Conservation (phyloP, 129 eudicot genomes). For the Flaveria trinervia region DNA sequence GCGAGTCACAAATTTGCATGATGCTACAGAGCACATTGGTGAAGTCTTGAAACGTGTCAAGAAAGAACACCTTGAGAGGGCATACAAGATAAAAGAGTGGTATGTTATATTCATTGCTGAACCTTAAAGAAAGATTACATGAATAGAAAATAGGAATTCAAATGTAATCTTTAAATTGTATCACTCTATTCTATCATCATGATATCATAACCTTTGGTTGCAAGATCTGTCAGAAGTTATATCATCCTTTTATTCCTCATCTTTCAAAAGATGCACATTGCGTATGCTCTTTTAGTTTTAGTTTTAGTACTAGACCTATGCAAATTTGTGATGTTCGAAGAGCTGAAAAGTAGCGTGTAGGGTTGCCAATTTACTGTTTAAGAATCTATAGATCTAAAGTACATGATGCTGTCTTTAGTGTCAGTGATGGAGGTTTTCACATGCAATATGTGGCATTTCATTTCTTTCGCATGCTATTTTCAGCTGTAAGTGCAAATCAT, state of each 20-base stretch:
- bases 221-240: neutral
- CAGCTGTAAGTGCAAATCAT: neutral
- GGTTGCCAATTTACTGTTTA: no score
- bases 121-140: neutral
- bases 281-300: no score
- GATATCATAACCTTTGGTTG: neutral
- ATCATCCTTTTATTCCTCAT: neutral
- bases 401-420: no score
- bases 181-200: neutral
- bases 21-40: slow-evolving; percentile 95
- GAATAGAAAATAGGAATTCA: slow-evolving; percentile 4
- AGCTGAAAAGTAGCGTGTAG: no score
- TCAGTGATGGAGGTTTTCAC: no score
- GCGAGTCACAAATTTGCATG: slow-evolving; percentile 90
- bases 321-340: no score
- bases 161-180: neutral
- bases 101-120: slow-evolving; percentile 24
- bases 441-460: no score
- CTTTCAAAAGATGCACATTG: no score
- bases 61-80: slow-evolving; percentile 83
- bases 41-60: slow-evolving; percentile 92
- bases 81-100: slow-evolving; percentile 87
- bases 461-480: neutral
- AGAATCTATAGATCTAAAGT: no score
- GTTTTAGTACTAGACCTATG: no score